These are phyloP conservation scores for Cytospora leucostoma DNA, from an alignment of 2,329 filamentous ascomycete genomes.

Conservation along the genomic window DNA sequence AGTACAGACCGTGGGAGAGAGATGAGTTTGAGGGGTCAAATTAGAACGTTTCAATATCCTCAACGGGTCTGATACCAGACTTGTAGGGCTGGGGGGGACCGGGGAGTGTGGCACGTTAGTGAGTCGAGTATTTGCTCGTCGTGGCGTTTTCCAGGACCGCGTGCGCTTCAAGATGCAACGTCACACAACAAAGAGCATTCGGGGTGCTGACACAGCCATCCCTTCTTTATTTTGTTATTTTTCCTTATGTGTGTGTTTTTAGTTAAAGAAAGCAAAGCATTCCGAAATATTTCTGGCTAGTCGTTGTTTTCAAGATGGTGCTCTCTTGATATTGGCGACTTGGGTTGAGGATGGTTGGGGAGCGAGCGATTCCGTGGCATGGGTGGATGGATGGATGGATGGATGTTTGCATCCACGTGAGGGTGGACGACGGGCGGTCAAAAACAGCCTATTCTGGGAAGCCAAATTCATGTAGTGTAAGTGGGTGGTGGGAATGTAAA, in stretches of 20 bases:
- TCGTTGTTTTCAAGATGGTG: neutral
- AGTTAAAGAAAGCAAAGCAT: neutral
- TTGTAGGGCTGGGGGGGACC: neutral
- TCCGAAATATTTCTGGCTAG: neutral
- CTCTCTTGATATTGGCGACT: neutral
- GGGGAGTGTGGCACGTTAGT: neutral
- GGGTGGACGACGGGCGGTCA: neutral
- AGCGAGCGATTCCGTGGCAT: neutral
- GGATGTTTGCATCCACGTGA: neutral
- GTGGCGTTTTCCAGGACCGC: neutral
- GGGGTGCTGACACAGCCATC: neutral
- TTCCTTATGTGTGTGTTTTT: neutral
- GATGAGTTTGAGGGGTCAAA: neutral
- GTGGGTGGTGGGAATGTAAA: neutral
- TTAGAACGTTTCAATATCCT: neutral
- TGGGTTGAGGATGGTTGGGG: neutral
- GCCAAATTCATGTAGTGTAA: neutral
- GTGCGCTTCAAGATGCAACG: neutral
- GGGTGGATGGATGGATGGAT: neutral
- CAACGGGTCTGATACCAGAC: neutral
- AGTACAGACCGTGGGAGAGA: neutral
- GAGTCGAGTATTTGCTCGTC: neutral
- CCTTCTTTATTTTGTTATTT: neutral
- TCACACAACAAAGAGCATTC: neutral
- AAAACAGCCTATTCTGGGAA: neutral